Conservation (phyloP, 2,329 filamentous ascomycete genomes). For the Cladosporium sp. region DNA sequence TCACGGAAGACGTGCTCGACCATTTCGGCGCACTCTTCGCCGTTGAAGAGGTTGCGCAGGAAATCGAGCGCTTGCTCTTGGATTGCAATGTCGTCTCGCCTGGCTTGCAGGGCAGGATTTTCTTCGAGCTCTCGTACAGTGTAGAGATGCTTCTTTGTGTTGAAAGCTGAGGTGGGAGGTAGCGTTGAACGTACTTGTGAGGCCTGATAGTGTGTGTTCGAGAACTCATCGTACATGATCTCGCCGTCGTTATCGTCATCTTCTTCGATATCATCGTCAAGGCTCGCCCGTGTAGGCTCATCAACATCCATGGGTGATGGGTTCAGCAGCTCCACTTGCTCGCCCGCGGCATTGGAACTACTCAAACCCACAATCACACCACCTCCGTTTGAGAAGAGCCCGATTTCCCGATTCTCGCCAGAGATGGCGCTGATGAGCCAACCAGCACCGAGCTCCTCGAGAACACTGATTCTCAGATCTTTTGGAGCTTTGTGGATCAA, state of each 20-base stretch:
- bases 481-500: conserved; percentile 69
- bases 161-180: conserved; percentile 22
- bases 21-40: conserved; percentile 60
- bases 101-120: conserved; percentile 62
- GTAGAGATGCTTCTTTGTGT: conserved; percentile 26
- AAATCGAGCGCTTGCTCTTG: conserved; percentile 90
- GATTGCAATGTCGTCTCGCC: conserved; percentile 74
- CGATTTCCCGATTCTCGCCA: conserved; percentile 43
- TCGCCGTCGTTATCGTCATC: conserved; percentile 43
- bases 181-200: conserved; percentile 33
- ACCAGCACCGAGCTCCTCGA: conserved; percentile 70
- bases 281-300: conserved; percentile 18
- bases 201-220: conserved; percentile 33
- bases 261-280: conserved; percentile 23
- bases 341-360: conserved; percentile 56
- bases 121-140: conserved; percentile 48
- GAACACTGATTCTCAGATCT: conserved; percentile 68
- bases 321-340: conserved; percentile 58
- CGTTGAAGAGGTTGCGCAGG: conserved; percentile 81
- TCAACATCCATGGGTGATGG: conserved; percentile 38
- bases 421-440: conserved; percentile 80
- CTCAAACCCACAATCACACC: conserved; percentile 35
- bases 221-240: conserved; percentile 40
- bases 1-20: conserved; percentile 77
- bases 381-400: conserved; percentile 38